These are phyloP conservation scores for Exophiala viscosa DNA, from an alignment of 2,329 filamentous ascomycete species.

Conservation along the genomic window DNA sequence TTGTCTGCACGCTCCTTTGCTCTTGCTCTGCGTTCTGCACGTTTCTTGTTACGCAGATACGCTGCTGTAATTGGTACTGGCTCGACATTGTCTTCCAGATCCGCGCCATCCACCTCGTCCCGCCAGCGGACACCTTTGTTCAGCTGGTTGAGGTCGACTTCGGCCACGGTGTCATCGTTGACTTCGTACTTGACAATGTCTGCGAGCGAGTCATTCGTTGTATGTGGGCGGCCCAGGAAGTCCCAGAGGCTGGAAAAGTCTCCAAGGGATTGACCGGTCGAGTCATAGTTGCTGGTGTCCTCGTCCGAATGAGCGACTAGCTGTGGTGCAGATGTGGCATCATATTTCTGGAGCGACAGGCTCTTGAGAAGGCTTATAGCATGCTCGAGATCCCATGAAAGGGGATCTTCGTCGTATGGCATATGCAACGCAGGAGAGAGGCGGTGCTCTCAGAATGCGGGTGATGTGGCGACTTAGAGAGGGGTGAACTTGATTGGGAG, in stretches of 20 bases:
- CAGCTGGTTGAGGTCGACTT: conserved; percentile 20
- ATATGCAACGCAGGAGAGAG: conserved; percentile 11
- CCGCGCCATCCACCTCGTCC: conserved; percentile 32
- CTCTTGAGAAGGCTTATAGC: conserved; percentile 43
- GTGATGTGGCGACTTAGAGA: conserved; percentile 18
- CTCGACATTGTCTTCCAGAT: conserved; percentile 31
- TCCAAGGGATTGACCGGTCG: conserved; percentile 34
- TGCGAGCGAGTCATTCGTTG: conserved; percentile 3
- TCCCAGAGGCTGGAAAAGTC: conserved; percentile 45
- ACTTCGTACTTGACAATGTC: conserved; percentile 20
- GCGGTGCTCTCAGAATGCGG: conserved; percentile 2
- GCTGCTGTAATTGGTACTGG: conserved; percentile 16
- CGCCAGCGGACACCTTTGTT: conserved; percentile 33
- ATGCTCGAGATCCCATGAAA: conserved; percentile 44
- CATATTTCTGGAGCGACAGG: conserved; percentile 9
- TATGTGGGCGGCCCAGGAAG: conserved; percentile 29
- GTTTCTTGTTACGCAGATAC: conserved; percentile 25
- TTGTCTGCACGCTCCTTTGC: conserved; percentile 26
- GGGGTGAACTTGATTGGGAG: conserved; percentile 10
- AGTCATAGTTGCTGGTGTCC: conserved; percentile 9
- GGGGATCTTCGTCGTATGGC: conserved; percentile 15
- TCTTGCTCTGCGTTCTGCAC: conserved; percentile 28
- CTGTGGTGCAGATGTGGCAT: neutral
- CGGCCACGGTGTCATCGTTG: conserved; percentile 19
- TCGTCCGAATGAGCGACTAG: neutral